phyloP scores from a whole-genome alignment of 371 early-diverging fungal genomes.

The Mucor velutinosus region DNA sequence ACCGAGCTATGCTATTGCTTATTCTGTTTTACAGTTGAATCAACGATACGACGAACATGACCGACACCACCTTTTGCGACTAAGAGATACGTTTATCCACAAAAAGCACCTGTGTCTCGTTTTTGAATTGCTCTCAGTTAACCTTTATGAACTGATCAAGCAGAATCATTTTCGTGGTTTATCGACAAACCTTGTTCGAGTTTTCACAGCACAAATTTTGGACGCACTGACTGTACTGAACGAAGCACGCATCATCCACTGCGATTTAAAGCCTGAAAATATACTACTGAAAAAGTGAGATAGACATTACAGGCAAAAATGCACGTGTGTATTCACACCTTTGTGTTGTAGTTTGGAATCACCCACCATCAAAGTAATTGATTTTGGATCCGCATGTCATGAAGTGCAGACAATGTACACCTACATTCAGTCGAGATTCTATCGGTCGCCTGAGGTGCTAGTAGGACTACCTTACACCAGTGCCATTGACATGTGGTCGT shows the following conservation, averaged over 20 bases:
- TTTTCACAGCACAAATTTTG: slow-evolving; percentile 82
- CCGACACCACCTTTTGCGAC: slow-evolving; percentile 80
- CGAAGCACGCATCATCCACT: slow-evolving; percentile 85
- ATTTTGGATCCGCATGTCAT: slow-evolving; percentile 94
- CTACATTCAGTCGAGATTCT: slow-evolving; percentile 95
- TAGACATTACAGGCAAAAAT: neutral
- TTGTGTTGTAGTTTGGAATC: slow-evolving; percentile 59
- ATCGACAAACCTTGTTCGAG: slow-evolving; percentile 84
- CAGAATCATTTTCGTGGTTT: slow-evolving; percentile 95
- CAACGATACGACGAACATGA: slow-evolving; percentile 75
- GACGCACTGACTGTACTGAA: slow-evolving; percentile 65
- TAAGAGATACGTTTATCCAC: slow-evolving; percentile 92
- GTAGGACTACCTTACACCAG: slow-evolving; percentile 81
- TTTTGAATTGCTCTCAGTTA: slow-evolving; percentile 93
- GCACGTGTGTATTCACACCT: neutral
- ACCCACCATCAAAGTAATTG: slow-evolving; percentile 94
- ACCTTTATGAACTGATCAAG: slow-evolving; percentile 96
- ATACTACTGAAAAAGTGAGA: slow-evolving; percentile 71
- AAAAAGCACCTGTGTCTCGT: slow-evolving; percentile 95
- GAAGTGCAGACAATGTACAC: slow-evolving; percentile 87
- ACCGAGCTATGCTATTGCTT: neutral
- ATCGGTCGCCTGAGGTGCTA: slow-evolving; percentile 95
- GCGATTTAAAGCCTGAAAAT: slow-evolving; percentile 99
- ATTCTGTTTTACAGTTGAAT: slow-evolving; percentile 61
- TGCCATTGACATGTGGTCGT: slow-evolving; percentile 97